Evolutionary conservation across 2,329 filamentous ascomycete genomes (phyloP), one percentile per base, ranked within the genome.

Genomic region (Colletotrichum ledebouriae): DNA sequence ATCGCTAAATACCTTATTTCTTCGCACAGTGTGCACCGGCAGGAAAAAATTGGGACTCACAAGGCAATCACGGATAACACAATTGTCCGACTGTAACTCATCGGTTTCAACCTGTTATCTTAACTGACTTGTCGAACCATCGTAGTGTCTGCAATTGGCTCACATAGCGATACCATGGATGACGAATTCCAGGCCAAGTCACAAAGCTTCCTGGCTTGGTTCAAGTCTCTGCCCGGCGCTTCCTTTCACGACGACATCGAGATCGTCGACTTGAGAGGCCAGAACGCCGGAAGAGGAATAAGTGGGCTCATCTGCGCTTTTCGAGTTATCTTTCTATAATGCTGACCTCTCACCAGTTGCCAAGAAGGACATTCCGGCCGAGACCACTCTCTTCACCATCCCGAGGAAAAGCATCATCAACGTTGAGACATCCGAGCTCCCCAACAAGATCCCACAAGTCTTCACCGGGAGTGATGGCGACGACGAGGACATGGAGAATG

Each of bases 301-400:
- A 76, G 87, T 88, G 75, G 72, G 80, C 12, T 39, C 37, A 39
- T 11, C 1, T 7, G 12, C 29, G 29, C 20, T 29, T 1, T 10
- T 3, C 2, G 1, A 25, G 3, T 0, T 11, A 3, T 41, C 25
- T 11, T 49, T 22, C 52, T 25, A 29, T 29, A 42, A 17, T 7
- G 15, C 39, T 25, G 29, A 12, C 29, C 71, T 13, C 13, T 29
- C 0, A 6, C 7, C 20, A 95, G 92, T 97, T 73, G 92, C 94
- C 29, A 85, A 81, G 22, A 77, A 85, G 66, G 87, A 93, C 70
- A 93, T 97, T 61, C 80, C 84, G 17, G 86, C 92, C 73, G 92
- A 94, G 69, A 92, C 93, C 64, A 87, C 91, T 55, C 86, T 97
- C 49, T 97, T 97, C 82, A 90, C 88, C 53, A 92, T 97, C 70